Evolutionary conservation across 768 basidiomycete genomes (phyloP).

Genomic region (Infundibulicybe gibba): DNA sequence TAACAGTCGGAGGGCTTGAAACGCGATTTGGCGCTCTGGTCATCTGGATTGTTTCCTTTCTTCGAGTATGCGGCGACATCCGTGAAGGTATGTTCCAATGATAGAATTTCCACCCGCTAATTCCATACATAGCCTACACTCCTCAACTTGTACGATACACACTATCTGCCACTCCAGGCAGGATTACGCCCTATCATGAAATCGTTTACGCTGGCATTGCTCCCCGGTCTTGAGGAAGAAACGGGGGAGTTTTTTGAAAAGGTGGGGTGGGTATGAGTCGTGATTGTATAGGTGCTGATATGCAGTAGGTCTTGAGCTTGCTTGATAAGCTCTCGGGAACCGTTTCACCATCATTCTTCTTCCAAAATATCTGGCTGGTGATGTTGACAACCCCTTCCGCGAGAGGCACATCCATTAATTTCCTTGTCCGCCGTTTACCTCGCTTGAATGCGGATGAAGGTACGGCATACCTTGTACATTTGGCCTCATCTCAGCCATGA

Average conservation of each 20-base stretch:
- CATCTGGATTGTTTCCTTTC: conserved; percentile 95
- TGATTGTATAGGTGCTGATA: conserved; percentile 6
- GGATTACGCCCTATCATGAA: conserved; percentile 88
- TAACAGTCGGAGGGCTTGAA: conserved; percentile 79
- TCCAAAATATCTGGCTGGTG: conserved; percentile 93
- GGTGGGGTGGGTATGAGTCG: conserved; percentile 29
- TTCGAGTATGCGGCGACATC: conserved; percentile 99
- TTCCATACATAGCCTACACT: conserved; percentile 61
- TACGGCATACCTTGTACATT: conserved; percentile 16
- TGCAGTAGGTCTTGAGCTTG: conserved; percentile 64
- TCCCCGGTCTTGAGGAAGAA: conserved; percentile 97
- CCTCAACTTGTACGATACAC: conserved; percentile 87
- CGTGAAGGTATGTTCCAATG: conserved; percentile 63
- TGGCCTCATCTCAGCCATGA: background rate
- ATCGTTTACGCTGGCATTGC: conserved; percentile 86
- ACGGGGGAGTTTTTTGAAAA: conserved; percentile 97
- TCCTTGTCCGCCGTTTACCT: conserved; percentile 79
- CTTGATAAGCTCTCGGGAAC: conserved; percentile 82
- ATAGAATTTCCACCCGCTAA: background rate
- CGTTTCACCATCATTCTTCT: conserved; percentile 85
- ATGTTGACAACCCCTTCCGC: conserved; percentile 88
- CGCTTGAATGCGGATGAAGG: conserved; percentile 69
- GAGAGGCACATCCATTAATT: conserved; percentile 84
- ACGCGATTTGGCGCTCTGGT: conserved; percentile 89
- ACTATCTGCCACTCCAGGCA: conserved; percentile 84